Conservation (phyloP, 139 green algal species). For the Tetradesmus obliquus region DNA sequence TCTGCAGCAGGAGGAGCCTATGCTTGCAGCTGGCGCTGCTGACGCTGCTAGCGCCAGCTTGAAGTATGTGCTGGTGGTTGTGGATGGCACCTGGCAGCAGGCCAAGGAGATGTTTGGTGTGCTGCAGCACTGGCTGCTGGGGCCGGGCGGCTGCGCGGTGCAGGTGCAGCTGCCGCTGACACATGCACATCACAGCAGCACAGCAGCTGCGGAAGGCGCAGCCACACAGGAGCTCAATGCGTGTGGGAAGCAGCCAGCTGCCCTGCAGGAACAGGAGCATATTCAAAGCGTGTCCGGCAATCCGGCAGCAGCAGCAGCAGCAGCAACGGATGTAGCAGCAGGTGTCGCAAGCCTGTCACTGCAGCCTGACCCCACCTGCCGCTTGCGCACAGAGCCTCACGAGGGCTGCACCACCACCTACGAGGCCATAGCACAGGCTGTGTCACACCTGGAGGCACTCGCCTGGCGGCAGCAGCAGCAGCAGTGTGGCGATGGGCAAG, state of each 20-base stretch:
- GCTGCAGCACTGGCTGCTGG: neutral
- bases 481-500: neutral
- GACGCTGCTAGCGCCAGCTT: neutral
- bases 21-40: neutral
- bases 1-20: slow-evolving; percentile 2
- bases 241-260: neutral
- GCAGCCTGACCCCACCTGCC: slow-evolving; percentile 28
- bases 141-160: neutral
- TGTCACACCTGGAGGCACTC: slow-evolving; percentile 48
- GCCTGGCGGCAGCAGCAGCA: neutral
- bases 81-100: slow-evolving; percentile 67
- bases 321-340: slow-evolving; percentile 21
- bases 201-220: neutral
- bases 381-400: slow-evolving; percentile 49
- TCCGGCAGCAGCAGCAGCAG: neutral
- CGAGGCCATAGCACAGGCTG: slow-evolving; percentile 53
- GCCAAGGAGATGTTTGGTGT: slow-evolving; percentile 61
- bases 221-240: neutral
- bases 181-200: neutral
- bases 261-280: neutral
- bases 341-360: neutral
- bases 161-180: neutral
- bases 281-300: neutral
- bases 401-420: slow-evolving; percentile 55
- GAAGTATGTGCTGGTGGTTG: slow-evolving; percentile 55